These are phyloP conservation scores for Talaromyces proteolyticus DNA, from an alignment of 495 filamentous ascomycete species.

Conservation along the genomic window DNA sequence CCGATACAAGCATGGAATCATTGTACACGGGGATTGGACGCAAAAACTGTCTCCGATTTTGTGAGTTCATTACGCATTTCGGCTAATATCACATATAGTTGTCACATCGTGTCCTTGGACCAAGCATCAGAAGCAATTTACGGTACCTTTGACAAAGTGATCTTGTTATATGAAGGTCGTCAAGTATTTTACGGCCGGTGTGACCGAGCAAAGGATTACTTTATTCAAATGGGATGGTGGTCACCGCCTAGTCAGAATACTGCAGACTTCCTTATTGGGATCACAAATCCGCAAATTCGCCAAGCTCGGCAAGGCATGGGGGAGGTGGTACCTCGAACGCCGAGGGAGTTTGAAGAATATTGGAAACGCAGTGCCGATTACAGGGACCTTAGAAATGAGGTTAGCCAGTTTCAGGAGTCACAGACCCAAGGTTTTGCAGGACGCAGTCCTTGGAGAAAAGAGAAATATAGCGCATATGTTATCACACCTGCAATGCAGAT, in stretches of 20 bases:
- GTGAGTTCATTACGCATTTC: slow-evolving; percentile 66
- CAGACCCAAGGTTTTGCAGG: slow-evolving; percentile 26
- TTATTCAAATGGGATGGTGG: slow-evolving; percentile 54
- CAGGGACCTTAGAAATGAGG: slow-evolving; percentile 40
- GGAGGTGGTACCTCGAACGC: slow-evolving; percentile 58
- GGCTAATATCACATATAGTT: slow-evolving; percentile 66
- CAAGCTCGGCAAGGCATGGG: slow-evolving; percentile 56
- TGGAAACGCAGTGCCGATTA: slow-evolving; percentile 52
- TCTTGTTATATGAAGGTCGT: slow-evolving; percentile 57
- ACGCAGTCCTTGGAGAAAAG: slow-evolving; percentile 22
- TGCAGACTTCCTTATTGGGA: slow-evolving; percentile 67
- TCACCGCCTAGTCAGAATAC: slow-evolving; percentile 55
- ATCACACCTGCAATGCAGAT: slow-evolving; percentile 42
- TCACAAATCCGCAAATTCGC: slow-evolving; percentile 63
- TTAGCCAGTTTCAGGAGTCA: slow-evolving; percentile 37
- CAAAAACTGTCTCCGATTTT: slow-evolving; percentile 71
- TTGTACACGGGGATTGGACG: slow-evolving; percentile 76
- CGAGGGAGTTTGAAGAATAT: slow-evolving; percentile 61
- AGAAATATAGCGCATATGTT: slow-evolving; percentile 37
- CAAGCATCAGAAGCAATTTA: slow-evolving; percentile 87
- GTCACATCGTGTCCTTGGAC: slow-evolving; percentile 76
- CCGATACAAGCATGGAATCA: slow-evolving; percentile 80
- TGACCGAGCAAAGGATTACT: slow-evolving; percentile 53
- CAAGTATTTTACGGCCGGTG: slow-evolving; percentile 63
- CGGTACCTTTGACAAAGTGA: slow-evolving; percentile 54